Evolutionary conservation across 148 eudicot genomes (phyloP).

Genomic region (Tetragonia tetragonoides): DNA sequence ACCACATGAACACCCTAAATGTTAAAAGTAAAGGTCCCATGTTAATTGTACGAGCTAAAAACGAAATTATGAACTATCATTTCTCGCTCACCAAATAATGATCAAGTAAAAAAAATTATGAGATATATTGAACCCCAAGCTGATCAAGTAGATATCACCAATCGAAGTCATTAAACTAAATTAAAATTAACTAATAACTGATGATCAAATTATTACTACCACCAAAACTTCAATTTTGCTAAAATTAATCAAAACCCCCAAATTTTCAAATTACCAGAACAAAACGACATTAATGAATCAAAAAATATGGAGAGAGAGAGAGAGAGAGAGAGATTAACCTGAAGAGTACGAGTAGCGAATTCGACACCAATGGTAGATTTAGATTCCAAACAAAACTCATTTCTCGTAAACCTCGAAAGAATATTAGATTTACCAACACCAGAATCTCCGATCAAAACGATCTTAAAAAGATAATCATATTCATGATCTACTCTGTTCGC

Average conservation of each 20-base stretch:
- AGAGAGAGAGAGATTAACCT: slow-evolving; percentile 29
- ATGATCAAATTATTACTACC: background rate
- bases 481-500: slow-evolving; percentile 68
- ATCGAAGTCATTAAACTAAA: background rate
- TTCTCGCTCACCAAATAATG: background rate
- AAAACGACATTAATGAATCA: background rate
- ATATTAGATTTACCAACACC: slow-evolving; percentile 78
- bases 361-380: slow-evolving; percentile 77
- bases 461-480: slow-evolving; percentile 71
- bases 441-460: slow-evolving; percentile 72
- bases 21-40: background rate
- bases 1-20: background rate
- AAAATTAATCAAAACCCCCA: background rate
- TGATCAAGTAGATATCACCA: slow-evolving; percentile 8
- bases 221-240: background rate
- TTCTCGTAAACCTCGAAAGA: slow-evolving; percentile 66
- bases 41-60: background rate
- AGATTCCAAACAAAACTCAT: slow-evolving; percentile 73
- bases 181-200: background rate
- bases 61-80: background rate
- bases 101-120: background rate
- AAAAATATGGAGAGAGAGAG: background rate
- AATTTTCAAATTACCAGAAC: background rate
- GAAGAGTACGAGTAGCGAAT: slow-evolving; percentile 70
- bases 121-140: background rate